Conservation (phyloP, 2,329 filamentous ascomycete genomes). For the Fusarium sp. region DNA sequence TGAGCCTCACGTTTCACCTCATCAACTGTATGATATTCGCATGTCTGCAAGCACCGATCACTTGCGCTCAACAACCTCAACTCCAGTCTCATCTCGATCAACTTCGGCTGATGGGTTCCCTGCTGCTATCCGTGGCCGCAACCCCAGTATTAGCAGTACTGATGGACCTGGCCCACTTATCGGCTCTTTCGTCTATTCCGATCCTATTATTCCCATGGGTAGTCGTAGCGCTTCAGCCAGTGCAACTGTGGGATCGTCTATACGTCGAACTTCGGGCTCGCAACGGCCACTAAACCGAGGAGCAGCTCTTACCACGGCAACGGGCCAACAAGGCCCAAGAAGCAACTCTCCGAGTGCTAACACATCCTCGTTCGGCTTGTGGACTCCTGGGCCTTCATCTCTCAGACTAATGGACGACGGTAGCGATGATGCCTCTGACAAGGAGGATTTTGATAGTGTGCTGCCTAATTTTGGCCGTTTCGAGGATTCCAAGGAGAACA, state of each 20-base stretch:
- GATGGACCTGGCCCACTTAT: slow-evolving; percentile 47
- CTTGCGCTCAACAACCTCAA: slow-evolving; percentile 62
- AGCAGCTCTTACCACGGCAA: slow-evolving; percentile 32
- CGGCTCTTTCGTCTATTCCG: slow-evolving; percentile 56
- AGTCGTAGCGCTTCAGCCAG: slow-evolving; percentile 62
- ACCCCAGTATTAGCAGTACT: slow-evolving; percentile 41
- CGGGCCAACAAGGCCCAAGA: slow-evolving; percentile 32
- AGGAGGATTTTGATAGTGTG: slow-evolving; percentile 63
- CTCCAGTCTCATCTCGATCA: slow-evolving; percentile 52
- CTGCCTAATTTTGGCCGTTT: slow-evolving; percentile 64
- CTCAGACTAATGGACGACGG: slow-evolving; percentile 60
- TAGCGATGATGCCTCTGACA: slow-evolving; percentile 57
- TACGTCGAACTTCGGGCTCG: slow-evolving; percentile 49
- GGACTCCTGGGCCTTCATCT: slow-evolving; percentile 54
- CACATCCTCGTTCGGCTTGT: slow-evolving; percentile 48
- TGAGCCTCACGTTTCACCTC: slow-evolving; percentile 58
- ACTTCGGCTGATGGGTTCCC: slow-evolving; percentile 49
- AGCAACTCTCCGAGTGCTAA: slow-evolving; percentile 39
- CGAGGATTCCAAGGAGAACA: slow-evolving; percentile 34
- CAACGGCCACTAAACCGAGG: slow-evolving; percentile 43
- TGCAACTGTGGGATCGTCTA: slow-evolving; percentile 48
- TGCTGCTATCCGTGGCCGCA: slow-evolving; percentile 39
- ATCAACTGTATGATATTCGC: slow-evolving; percentile 78
- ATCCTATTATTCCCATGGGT: slow-evolving; percentile 56
- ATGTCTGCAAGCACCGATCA: slow-evolving; percentile 82